These are phyloP conservation scores for Solanum boliviense DNA, from an alignment of 257 asterid genomes.

Conservation along the genomic window DNA sequence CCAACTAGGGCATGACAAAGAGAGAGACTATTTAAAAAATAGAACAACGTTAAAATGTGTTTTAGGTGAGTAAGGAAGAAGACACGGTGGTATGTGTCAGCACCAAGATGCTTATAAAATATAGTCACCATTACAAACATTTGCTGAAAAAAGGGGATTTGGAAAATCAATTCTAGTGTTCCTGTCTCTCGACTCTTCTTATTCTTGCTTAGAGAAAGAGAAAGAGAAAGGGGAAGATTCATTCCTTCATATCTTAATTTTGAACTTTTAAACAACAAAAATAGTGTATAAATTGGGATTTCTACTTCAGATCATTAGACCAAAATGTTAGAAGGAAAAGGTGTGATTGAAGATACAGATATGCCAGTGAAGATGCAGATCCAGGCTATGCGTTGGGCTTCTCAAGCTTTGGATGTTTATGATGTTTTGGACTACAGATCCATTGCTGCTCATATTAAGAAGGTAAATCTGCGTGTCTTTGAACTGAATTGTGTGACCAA, in stretches of 20 bases:
- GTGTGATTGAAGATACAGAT: slow-evolving; percentile 47
- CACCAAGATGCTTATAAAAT: slow-evolving; percentile 2
- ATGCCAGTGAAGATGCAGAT: slow-evolving; percentile 93
- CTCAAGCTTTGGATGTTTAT: slow-evolving; percentile 76
- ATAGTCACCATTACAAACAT: slow-evolving; percentile 13
- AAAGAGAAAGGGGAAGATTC: not conserved
- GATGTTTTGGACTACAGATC: slow-evolving; percentile 67
- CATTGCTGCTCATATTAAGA: slow-evolving; percentile 47
- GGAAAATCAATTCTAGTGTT: not conserved
- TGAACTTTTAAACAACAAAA: not conserved
- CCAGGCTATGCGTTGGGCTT: slow-evolving; percentile 79
- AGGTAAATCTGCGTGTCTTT: slow-evolving; percentile 10
- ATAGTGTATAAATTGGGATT: not conserved
- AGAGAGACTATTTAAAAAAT: slow-evolving; percentile 1
- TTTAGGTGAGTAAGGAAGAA: slow-evolving; percentile 17
- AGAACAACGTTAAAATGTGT: slow-evolving; percentile 16
- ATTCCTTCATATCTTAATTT: not conserved
- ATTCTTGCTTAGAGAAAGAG: not conserved
- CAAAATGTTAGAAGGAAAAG: slow-evolving; percentile 53
- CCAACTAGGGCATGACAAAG: slow-evolving; percentile 27
- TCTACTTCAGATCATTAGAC: not conserved
- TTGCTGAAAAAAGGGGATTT: not conserved
- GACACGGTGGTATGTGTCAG: slow-evolving; percentile 32
- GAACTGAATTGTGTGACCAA: not conserved
- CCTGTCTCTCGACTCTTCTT: not conserved